Percentiles rank a stretch among this genome's conserved stretches.
phyloP scores from a whole-genome alignment of 1,284 basidiomycete species.

The Farysia itapuensis region DNA sequence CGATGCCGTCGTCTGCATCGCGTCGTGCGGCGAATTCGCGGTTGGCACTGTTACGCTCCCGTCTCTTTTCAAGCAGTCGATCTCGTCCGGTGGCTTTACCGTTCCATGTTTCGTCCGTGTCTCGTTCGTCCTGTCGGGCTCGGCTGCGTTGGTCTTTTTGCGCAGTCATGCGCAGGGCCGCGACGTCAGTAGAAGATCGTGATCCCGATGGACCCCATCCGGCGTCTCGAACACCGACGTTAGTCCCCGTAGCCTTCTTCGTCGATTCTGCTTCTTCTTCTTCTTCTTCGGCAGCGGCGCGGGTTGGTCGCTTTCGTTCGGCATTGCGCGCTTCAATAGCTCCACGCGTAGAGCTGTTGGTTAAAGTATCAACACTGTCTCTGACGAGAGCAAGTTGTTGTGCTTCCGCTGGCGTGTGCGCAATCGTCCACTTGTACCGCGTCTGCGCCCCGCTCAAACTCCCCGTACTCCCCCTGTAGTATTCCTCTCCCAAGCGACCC shows the following conservation, averaged over 20 bases:
- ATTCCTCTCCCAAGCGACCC: conserved; percentile 9
- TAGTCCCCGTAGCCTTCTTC: background rate
- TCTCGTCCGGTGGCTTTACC: conserved; percentile 42
- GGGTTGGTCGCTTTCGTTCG: conserved; percentile 7
- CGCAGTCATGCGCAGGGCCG: background rate
- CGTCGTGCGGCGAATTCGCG: conserved; percentile 36
- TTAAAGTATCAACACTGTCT: conserved; percentile 37
- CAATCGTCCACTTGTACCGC: conserved; percentile 27
- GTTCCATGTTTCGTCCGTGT: conserved; percentile 9
- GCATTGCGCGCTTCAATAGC: conserved; percentile 31
- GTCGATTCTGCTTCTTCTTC: background rate
- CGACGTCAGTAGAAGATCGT: background rate
- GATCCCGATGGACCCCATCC: background rate
- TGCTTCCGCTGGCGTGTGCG: conserved; percentile 12
- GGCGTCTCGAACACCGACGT: background rate
- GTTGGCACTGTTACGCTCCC: conserved; percentile 10
- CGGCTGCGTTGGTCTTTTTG: conserved; percentile 1
- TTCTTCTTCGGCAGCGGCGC: conserved; percentile 1
- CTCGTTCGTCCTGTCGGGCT: background rate
- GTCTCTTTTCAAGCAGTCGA: conserved; percentile 24
- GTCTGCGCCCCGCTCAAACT: conserved; percentile 10
- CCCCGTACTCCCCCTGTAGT: conserved; percentile 10
- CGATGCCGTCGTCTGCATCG: conserved; percentile 36
- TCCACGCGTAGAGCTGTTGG: conserved; percentile 23
- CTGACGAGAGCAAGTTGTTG: conserved; percentile 16